Percentiles rank a stretch among this genome's conserved stretches.
Conservation (phyloP, 257 asterid genomes). For the Solanum pinnatisectum region DNA sequence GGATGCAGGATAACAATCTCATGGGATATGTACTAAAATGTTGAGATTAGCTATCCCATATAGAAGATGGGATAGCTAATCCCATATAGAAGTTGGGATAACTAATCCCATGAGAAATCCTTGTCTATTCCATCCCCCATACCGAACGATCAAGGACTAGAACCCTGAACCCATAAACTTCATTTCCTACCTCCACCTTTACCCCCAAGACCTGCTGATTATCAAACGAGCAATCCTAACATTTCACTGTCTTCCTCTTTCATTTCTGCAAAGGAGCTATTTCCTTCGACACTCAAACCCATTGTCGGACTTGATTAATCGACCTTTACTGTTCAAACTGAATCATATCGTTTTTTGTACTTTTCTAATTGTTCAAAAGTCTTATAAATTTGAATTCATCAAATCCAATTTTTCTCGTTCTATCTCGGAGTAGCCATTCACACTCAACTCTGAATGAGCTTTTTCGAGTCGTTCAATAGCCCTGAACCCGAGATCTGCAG, state of each 20-base stretch:
- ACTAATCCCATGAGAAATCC: background rate
- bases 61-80: background rate
- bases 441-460: background rate
- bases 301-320: background rate
- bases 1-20: background rate
- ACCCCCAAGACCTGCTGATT: background rate
- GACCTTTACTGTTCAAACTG: background rate
- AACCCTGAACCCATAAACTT: background rate
- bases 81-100: background rate
- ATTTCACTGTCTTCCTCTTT: background rate
- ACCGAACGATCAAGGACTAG: background rate
- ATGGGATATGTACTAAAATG: background rate
- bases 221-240: background rate
- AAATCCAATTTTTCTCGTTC: background rate
- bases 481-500: background rate
- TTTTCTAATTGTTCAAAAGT: background rate
- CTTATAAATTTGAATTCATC: background rate
- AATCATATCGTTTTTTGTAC: background rate
- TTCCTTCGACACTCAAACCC: background rate
- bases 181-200: background rate
- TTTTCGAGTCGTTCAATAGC: background rate
- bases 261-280: background rate
- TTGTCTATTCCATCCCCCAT: background rate
- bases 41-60: background rate
- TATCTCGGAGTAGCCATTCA: background rate